A percentile compares a stretch with the other conserved stretches of the same genome.
These are phyloP conservation scores for Talaromyces verruculosus DNA, from an alignment of 2,329 filamentous ascomycete species.

Conservation along the genomic window DNA sequence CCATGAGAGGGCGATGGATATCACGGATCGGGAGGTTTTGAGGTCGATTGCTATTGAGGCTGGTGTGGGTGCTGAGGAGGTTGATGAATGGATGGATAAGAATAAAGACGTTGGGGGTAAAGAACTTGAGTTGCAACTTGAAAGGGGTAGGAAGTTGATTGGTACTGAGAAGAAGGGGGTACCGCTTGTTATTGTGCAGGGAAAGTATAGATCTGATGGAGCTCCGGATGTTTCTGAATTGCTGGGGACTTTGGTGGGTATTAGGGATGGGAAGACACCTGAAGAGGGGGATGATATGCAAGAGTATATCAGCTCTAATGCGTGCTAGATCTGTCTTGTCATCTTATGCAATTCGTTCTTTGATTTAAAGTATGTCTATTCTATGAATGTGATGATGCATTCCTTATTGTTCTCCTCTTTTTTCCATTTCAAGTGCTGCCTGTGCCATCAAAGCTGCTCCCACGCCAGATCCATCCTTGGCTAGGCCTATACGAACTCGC, in stretches of 20 bases:
- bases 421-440: slow-evolving; percentile 19
- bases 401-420: neutral
- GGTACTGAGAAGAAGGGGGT: slow-evolving; percentile 8
- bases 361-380: neutral
- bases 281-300: neutral
- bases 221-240: slow-evolving; percentile 18
- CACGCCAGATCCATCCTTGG: slow-evolving; percentile 29
- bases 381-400: neutral
- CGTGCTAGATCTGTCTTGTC: neutral
- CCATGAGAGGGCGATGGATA: slow-evolving; percentile 15
- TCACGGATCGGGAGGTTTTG: slow-evolving; percentile 15
- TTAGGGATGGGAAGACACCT: neutral
- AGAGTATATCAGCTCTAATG: neutral
- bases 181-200: slow-evolving; percentile 16
- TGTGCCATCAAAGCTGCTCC: slow-evolving; percentile 29
- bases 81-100: slow-evolving; percentile 12
- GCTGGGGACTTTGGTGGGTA: slow-evolving; percentile 11
- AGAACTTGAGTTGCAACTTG: slow-evolving; percentile 6
- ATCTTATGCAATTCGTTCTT: neutral
- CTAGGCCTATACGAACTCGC: slow-evolving; percentile 25
- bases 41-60: slow-evolving; percentile 9
- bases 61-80: slow-evolving; percentile 7
- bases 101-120: slow-evolving; percentile 6
- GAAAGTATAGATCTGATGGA: slow-evolving; percentile 18
- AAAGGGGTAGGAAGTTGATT: neutral